phyloP scores from a whole-genome alignment of 2,329 filamentous ascomycete genomes.

The Phialophora expanda region DNA sequence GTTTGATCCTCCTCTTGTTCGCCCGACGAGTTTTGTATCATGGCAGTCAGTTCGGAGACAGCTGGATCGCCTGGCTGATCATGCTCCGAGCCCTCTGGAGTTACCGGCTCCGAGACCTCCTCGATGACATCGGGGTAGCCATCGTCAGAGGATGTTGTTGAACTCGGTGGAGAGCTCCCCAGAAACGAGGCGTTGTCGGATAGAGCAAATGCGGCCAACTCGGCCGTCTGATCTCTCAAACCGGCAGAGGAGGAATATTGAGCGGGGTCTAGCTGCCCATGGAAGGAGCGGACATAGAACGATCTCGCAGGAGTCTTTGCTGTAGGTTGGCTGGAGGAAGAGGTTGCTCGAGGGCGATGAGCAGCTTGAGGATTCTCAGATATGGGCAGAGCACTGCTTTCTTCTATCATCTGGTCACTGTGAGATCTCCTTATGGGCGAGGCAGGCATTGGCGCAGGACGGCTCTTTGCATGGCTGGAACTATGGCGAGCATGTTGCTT shows the following conservation, averaged over 20 bases:
- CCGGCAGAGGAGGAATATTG: constrained; percentile 76
- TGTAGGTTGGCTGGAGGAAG: constrained; percentile 35
- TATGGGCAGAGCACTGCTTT: constrained; percentile 29
- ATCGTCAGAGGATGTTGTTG: constrained; percentile 32
- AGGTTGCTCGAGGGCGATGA: constrained; percentile 33
- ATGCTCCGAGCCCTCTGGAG: constrained; percentile 51
- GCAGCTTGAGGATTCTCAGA: constrained; percentile 32
- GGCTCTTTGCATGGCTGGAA: constrained; percentile 27
- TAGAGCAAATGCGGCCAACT: constrained; percentile 81
- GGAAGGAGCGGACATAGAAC: constrained; percentile 54
- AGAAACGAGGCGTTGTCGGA: constrained; percentile 55
- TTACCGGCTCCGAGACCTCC: constrained; percentile 66
- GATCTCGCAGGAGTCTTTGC: constrained; percentile 51
- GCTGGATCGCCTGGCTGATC: constrained; percentile 43
- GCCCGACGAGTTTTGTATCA: constrained; percentile 53
- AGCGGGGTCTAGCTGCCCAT: constrained; percentile 61
- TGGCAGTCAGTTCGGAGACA: constrained; percentile 57
- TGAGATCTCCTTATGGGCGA: constrained; percentile 33
- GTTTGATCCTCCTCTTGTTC: constrained; percentile 33
- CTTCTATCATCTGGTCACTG: constrained; percentile 29
- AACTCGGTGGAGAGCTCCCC: constrained; percentile 31
- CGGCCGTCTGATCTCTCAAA: constrained; percentile 84
- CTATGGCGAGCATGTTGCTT: constrained; percentile 34
- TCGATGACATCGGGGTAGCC: constrained; percentile 57
- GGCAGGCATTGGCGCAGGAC: constrained; percentile 25